These are phyloP conservation scores for Trichoderma asperellum DNA, from an alignment of 2,329 filamentous ascomycete species.

Conservation along the genomic window DNA sequence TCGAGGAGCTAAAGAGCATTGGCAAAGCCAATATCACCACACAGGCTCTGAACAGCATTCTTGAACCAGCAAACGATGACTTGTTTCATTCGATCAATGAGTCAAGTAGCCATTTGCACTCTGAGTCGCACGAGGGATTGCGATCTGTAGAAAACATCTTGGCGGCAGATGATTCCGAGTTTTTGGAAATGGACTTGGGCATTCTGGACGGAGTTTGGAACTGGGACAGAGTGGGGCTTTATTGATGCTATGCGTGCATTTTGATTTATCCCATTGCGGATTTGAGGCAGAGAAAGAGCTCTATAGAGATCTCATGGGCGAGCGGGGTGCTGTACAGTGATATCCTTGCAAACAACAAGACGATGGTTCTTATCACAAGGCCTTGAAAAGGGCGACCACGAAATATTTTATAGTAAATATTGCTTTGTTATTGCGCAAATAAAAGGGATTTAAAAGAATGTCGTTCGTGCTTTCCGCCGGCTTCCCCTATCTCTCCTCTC, in stretches of 20 bases:
- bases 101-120: not conserved
- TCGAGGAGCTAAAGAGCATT: not conserved
- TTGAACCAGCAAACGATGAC: not conserved
- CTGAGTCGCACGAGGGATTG: not conserved
- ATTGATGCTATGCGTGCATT: not conserved
- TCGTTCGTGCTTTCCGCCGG: no score
- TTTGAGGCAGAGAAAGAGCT: no score
- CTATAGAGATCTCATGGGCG: no score
- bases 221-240: conserved; percentile 16
- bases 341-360: no score
- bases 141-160: not conserved
- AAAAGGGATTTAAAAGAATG: no score
- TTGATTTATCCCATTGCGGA: no score
- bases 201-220: conserved; percentile 18
- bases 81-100: not conserved
- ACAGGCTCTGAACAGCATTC: not conserved
- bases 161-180: not conserved
- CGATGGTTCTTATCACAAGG: no score
- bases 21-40: not conserved
- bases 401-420: no score
- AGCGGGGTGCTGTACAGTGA: no score
- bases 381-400: no score
- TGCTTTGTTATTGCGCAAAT: no score
- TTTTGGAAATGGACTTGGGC: conserved; percentile 15
- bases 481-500: no score